Evolutionary conservation across 2,329 filamentous ascomycete genomes (phyloP).

Genomic region (Pyricularia pennisetigena): DNA sequence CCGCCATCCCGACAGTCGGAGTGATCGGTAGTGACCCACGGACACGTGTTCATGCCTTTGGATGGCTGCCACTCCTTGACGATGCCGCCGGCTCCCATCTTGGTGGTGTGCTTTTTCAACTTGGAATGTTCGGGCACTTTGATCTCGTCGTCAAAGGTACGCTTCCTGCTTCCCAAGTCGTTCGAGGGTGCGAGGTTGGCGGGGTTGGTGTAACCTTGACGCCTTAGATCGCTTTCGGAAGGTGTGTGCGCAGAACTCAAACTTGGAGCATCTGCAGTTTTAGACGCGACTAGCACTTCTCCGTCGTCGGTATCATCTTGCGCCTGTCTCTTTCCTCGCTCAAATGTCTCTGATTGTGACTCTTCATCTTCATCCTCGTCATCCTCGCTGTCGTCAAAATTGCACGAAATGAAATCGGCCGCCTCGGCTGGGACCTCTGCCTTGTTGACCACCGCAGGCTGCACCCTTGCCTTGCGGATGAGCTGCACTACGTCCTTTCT

Average conservation of each 20-base stretch:
- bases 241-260: not conserved
- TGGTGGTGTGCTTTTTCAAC: conserved; percentile 36
- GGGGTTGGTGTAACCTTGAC: not conserved
- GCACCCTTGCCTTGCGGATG: conserved; percentile 79
- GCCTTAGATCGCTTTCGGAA: not conserved
- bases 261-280: not conserved
- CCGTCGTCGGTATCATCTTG: not conserved
- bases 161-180: conserved; percentile 45
- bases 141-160: conserved; percentile 61
- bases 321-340: not conserved
- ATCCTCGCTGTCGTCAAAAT: conserved; percentile 49
- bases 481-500: conserved; percentile 82
- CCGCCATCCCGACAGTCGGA: conserved; percentile 40
- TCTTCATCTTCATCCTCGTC: conserved; percentile 7
- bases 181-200: not conserved
- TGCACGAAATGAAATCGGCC: conserved; percentile 87
- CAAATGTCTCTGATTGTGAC: not conserved
- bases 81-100: conserved; percentile 36
- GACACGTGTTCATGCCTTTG: conserved; percentile 34
- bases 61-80: conserved; percentile 41
- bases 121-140: conserved; percentile 43
- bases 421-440: conserved; percentile 43
- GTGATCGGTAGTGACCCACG: conserved; percentile 54
- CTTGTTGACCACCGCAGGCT: conserved; percentile 33
- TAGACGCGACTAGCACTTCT: not conserved